Percentiles rank a stretch among this genome's conserved stretches.
Conservation (phyloP, 2,329 filamentous ascomycete genomes). For the Verticillium klebahnii region DNA sequence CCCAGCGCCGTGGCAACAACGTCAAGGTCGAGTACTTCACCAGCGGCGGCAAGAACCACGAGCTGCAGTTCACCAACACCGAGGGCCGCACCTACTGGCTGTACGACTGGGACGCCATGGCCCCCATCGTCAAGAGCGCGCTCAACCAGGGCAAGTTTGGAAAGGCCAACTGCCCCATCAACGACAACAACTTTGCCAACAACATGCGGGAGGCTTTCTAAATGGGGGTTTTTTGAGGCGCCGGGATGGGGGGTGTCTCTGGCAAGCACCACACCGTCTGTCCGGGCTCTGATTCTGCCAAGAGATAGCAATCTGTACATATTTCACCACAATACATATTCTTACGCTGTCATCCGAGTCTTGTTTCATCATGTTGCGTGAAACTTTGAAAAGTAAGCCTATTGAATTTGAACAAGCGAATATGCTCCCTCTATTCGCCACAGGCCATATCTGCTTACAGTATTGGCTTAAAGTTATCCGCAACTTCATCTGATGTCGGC, state of each 20-base stretch:
- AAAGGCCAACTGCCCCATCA: constrained; percentile 2
- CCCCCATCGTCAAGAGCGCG: constrained; percentile 2
- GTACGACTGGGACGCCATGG: constrained; percentile 4
- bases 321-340: neutral
- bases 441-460: too few species aligned
- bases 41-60: constrained; percentile 2
- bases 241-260: neutral
- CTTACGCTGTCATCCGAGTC: neutral
- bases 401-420: too few species aligned
- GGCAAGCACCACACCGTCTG: neutral
- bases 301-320: neutral
- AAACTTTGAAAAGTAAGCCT: too few species aligned
- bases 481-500: too few species aligned
- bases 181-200: constrained; percentile 2
- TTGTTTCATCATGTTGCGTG: too few species aligned
- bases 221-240: neutral
- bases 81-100: constrained; percentile 3
- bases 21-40: constrained; percentile 5
- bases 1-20: constrained; percentile 2
- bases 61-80: constrained; percentile 4
- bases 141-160: constrained; percentile 3
- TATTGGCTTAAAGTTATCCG: too few species aligned
- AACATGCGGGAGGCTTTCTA: constrained; percentile 6
- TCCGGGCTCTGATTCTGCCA: neutral
- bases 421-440: too few species aligned